phyloP scores from a whole-genome alignment of 192 early-diverging fungal genomes.

The Backusella tarrabulga region DNA sequence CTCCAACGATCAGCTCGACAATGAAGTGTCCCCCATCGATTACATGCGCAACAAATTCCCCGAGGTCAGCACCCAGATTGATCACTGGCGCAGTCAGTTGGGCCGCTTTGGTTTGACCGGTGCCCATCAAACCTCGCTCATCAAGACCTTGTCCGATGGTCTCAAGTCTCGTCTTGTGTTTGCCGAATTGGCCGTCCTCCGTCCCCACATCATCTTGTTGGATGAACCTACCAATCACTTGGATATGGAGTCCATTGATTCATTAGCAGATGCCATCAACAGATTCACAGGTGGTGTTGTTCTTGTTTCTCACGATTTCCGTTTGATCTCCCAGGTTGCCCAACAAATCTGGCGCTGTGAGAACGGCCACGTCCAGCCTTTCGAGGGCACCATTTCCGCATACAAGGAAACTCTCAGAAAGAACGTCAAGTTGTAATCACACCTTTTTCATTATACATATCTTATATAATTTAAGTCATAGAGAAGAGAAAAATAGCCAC shows the following conservation, averaged over 20 bases:
- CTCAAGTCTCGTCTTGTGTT: conserved; percentile 96
- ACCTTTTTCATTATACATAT: background rate
- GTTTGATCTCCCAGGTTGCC: conserved; percentile 95
- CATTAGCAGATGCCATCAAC: conserved; percentile 95
- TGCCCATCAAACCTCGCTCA: conserved; percentile 87
- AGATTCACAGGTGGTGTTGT: conserved; percentile 94
- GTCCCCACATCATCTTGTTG: conserved; percentile 93
- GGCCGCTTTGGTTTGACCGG: conserved; percentile 95
- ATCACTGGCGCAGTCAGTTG: conserved; percentile 87
- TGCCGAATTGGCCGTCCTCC: conserved; percentile 84
- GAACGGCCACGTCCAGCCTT: conserved; percentile 71
- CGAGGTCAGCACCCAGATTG: conserved; percentile 73
- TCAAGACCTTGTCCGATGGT: conserved; percentile 90
- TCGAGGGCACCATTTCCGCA: conserved; percentile 76
- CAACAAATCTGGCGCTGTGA: conserved; percentile 95
- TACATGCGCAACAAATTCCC: conserved; percentile 87
- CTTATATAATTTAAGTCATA: conserved; percentile 2
- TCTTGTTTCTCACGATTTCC: conserved; percentile 98
- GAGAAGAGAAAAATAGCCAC: background rate
- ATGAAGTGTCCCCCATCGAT: conserved; percentile 83
- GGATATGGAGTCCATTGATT: conserved; percentile 91
- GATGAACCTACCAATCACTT: conserved; percentile 99
- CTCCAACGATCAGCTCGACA: conserved; percentile 94
- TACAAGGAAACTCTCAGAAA: conserved; percentile 93
- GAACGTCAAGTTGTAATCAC: conserved; percentile 61